These are phyloP conservation scores for Raphanus sativus DNA, from an alignment of 345 rosid genomes.

Conservation along the genomic window DNA sequence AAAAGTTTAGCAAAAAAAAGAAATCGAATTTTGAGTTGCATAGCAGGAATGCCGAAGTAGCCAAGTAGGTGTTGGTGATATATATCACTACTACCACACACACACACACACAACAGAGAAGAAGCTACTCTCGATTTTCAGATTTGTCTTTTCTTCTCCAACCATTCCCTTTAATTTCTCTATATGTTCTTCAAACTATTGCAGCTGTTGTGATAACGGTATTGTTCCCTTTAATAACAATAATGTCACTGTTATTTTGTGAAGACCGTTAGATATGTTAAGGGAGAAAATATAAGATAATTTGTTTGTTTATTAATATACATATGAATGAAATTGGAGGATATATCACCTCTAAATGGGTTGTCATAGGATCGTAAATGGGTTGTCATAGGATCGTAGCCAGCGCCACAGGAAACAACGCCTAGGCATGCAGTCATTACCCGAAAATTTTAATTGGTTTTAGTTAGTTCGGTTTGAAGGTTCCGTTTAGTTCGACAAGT, in stretches of 20 bases:
- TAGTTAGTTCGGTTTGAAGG: no score
- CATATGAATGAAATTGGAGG: neutral
- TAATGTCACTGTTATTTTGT: neutral
- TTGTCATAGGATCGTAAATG: neutral
- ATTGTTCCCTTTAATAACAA: constrained; percentile 35
- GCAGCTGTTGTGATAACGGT: constrained; percentile 43
- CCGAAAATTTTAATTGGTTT: no score
- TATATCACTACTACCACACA: constrained; percentile 63
- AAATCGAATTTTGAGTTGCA: constrained; percentile 36
- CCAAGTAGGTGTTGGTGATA: constrained; percentile 46
- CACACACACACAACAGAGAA: constrained; percentile 28
- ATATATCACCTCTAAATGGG: neutral
- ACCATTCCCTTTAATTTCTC: constrained; percentile 33
- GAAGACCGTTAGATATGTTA: neutral
- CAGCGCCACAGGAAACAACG: neutral
- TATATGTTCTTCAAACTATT: constrained; percentile 48
- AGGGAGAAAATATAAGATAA: neutral
- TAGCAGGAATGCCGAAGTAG: constrained; percentile 36
- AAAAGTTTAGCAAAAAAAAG: neutral
- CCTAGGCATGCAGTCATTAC: no score
- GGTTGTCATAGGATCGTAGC: neutral
- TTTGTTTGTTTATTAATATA: no score
- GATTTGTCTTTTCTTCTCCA: constrained; percentile 47
- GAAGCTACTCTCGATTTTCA: constrained; percentile 42
- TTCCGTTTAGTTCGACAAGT: no score